These are phyloP conservation scores for Colletotrichum sidae DNA, from an alignment of 2,329 filamentous ascomycete species.

Conservation along the genomic window DNA sequence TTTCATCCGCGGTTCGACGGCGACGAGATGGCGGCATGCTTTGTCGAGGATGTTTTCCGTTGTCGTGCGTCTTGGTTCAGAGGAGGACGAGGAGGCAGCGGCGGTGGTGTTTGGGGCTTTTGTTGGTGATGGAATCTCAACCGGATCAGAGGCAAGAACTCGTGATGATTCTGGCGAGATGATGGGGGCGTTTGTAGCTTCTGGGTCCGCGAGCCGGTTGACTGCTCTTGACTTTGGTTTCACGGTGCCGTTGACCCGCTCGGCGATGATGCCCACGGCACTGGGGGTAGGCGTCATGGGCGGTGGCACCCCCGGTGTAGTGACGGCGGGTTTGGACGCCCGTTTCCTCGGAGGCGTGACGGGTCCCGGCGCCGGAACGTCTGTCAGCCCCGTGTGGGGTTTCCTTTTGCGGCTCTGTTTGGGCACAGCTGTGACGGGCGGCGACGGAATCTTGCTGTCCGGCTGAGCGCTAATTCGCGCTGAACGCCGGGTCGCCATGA, in stretches of 20 bases:
- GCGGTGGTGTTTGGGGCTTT: slow-evolving; percentile 45
- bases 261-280: slow-evolving; percentile 54
- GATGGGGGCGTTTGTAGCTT: slow-evolving; percentile 75
- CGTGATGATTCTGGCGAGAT: slow-evolving; percentile 78
- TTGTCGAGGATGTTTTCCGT: slow-evolving; percentile 79
- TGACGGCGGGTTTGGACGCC: slow-evolving; percentile 35
- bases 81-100: slow-evolving; percentile 36
- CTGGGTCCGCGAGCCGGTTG: slow-evolving; percentile 71
- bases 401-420: slow-evolving; percentile 51
- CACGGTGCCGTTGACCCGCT: slow-evolving; percentile 42
- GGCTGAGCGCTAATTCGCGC: slow-evolving; percentile 54
- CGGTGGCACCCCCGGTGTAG: slow-evolving; percentile 43
- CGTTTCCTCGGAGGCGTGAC: slow-evolving; percentile 49
- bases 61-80: slow-evolving; percentile 60
- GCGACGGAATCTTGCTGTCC: slow-evolving; percentile 35
- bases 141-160: slow-evolving; percentile 65
- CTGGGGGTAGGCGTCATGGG: slow-evolving; percentile 62
- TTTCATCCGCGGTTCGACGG: slow-evolving; percentile 78
- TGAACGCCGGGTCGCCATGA: slow-evolving; percentile 49
- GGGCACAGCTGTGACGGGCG: slow-evolving; percentile 39
- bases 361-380: slow-evolving; percentile 39
- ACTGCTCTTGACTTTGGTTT: slow-evolving; percentile 54
- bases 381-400: slow-evolving; percentile 35
- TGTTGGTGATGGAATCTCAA: slow-evolving; percentile 58
- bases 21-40: slow-evolving; percentile 80